These are phyloP conservation scores for Pseudogymnoascus sp. DNA, from an alignment of 2,329 filamentous ascomycete species.

Conservation along the genomic window DNA sequence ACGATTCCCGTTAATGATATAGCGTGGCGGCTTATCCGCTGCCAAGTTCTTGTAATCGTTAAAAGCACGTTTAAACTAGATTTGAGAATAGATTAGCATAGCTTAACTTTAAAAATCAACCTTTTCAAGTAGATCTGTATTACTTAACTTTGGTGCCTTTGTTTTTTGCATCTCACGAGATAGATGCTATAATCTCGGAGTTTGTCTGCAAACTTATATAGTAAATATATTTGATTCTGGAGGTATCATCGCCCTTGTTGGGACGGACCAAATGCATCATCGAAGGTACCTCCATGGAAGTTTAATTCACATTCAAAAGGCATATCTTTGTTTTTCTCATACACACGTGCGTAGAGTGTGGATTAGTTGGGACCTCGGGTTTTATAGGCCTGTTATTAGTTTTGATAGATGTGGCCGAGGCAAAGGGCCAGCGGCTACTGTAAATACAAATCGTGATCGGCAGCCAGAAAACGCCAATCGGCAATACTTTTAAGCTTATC, in stretches of 20 bases:
- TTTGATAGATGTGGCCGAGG: neutral
- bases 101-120: neutral
- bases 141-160: neutral
- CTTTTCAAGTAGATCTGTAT: neutral
- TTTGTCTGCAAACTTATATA: neutral
- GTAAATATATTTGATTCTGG: neutral
- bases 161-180: neutral
- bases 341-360: neutral
- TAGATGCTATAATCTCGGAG: neutral
- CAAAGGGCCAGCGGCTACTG: neutral
- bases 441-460: neutral
- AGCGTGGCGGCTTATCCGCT: neutral
- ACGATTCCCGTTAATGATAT: neutral
- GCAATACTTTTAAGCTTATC: slow-evolving; percentile 5
- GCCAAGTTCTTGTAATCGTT: neutral
- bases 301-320: neutral
- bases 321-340: neutral
- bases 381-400: neutral
- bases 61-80: neutral
- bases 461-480: neutral
- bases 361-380: neutral
- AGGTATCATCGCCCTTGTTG: neutral
- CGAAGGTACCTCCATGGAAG: neutral
- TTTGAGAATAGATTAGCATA: neutral
- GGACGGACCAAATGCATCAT: neutral